A percentile compares a stretch with the other conserved stretches of the same genome.
These are phyloP conservation scores for Psidium guajava DNA, from an alignment of 345 rosid genomes.

Conservation along the genomic window DNA sequence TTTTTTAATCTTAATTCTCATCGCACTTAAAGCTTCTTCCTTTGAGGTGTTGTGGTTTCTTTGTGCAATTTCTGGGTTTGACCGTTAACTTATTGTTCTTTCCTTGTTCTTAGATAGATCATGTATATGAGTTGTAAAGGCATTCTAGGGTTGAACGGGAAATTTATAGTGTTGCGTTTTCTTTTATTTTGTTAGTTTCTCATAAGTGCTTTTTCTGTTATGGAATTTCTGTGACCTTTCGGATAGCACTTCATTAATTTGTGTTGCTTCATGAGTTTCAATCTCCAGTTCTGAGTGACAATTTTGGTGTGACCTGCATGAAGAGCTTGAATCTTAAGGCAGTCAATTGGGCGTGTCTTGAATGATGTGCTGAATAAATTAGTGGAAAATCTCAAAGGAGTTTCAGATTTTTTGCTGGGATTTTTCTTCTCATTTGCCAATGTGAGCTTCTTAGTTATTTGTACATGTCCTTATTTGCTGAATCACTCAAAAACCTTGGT, in stretches of 20 bases:
- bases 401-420: neutral
- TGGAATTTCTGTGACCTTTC: neutral
- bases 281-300: neutral
- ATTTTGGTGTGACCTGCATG: neutral
- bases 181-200: neutral
- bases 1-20: too few species aligned
- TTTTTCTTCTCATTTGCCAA: neutral
- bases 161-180: neutral
- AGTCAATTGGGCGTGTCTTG: neutral
- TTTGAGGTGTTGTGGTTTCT: too few species aligned
- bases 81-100: too few species aligned
- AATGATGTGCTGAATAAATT: neutral
- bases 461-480: neutral
- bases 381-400: rapidly evolving
- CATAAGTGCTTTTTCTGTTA: neutral
- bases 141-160: too few species aligned
- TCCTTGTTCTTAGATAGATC: too few species aligned
- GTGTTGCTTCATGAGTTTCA: neutral
- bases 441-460: neutral
- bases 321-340: neutral
- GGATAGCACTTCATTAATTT: neutral
- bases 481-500: neutral
- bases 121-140: too few species aligned
- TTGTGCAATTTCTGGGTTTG: too few species aligned
- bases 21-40: too few species aligned